phyloP scores from a whole-genome alignment of 2,329 filamentous ascomycete species.

The Aspergillus udagawae region DNA sequence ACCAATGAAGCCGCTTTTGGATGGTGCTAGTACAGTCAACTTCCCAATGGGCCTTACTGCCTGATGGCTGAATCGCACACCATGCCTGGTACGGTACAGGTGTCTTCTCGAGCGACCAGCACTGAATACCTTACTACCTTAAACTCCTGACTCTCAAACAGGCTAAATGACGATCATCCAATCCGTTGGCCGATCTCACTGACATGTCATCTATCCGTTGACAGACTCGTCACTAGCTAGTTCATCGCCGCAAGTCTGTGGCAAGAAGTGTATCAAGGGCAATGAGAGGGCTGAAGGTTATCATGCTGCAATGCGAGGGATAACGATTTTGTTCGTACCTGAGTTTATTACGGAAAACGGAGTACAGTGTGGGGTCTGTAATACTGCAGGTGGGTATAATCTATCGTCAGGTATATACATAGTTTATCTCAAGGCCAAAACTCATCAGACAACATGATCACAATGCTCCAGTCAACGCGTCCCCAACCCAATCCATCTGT shows the following conservation, averaged over 20 bases:
- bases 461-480: slow-evolving; percentile 36
- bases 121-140: background rate
- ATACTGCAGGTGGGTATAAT: background rate
- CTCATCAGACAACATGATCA: background rate
- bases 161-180: background rate
- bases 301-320: background rate
- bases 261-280: background rate
- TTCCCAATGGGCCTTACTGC: too few relatives aligned
- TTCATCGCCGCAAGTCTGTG: background rate
- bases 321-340: background rate
- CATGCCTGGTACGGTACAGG: background rate
- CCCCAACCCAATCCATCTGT: slow-evolving; percentile 59
- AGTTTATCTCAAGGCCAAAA: background rate
- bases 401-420: background rate
- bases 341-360: background rate
- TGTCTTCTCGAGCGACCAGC: background rate
- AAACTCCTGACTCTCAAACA: background rate
- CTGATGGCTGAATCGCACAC: background rate
- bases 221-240: too few relatives aligned
- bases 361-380: background rate
- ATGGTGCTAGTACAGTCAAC: background rate
- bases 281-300: background rate
- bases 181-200: background rate
- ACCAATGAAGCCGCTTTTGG: background rate
- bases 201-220: background rate